Evolutionary conservation across 2,329 filamentous ascomycete species (phyloP), one percentile per base, ranked within the genome.

Genomic region (Aspergillus fijiensis): DNA sequence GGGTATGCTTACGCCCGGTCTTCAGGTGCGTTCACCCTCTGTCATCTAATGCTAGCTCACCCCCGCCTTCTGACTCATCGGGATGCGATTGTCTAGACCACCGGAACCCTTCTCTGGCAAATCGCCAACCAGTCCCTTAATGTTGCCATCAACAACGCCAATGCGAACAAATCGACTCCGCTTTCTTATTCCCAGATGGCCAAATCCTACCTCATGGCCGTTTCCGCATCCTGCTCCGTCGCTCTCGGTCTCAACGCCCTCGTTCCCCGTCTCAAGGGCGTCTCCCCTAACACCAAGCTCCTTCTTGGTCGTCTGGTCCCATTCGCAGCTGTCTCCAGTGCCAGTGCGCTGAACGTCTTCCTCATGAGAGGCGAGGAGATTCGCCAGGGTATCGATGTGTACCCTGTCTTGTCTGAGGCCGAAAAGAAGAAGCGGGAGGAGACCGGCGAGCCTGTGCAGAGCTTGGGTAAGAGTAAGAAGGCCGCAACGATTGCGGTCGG

Each of bases 341-440:
- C 95, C 4, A 93, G 92, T 70, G 92, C 88, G 1, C 83, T 99
- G 63, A 99, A 99, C 77, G 95, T 97, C 27, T 96, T 97, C 78
- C 85, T 99, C 58, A 99, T 99, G 95, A 91, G 95, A 61, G 89
- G 92, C 64, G 94, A 97, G 77, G 95, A 99, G 80, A 98, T 99
- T 69, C 85, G 90, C 71, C 86, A 86, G 62, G 95, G 95, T 55
- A 99, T 99, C 71, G 91, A 98, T 76, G 87, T 99, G 42, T 97
- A 89, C 76, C 92, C 93, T 1, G 88, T 92, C 6, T 84, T 93
- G 11, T 88, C 88, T 2, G 87, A 87, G 4, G 83, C 82, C 16
- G 88, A 92, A 72, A 90, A 88, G 77, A 77, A 76, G 53, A 81
- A 83, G 73, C 86, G 82, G 78, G 83, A 91, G 71, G 81, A 84